Conservation (phyloP, 2,329 filamentous ascomycete genomes). For the Dissoconium aciculare region DNA sequence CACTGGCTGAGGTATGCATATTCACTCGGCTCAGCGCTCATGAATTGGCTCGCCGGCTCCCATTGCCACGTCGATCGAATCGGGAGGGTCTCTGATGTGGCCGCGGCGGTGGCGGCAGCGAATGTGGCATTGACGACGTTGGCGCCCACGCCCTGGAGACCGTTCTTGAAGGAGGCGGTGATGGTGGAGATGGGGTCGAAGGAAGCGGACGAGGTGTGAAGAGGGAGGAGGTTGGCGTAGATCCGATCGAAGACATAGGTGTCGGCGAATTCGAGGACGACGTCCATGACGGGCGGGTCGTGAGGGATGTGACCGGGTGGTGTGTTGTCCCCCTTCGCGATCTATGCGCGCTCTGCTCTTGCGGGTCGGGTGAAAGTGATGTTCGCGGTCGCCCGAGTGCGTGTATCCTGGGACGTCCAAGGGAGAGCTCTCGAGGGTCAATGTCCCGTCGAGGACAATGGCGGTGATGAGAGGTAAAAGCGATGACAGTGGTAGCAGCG, state of each 20-base stretch:
- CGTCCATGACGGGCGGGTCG: slow-evolving; percentile 59
- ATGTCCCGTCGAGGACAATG: too few relatives aligned
- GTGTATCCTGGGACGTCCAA: too few relatives aligned
- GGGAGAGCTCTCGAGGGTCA: too few relatives aligned
- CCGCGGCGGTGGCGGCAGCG: not conserved
- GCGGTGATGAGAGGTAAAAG: too few relatives aligned
- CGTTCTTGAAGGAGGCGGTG: slow-evolving; percentile 32
- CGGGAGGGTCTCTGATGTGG: slow-evolving; percentile 5
- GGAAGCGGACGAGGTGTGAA: slow-evolving; percentile 36
- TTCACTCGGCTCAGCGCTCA: slow-evolving; percentile 54
- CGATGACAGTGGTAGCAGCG: too few relatives aligned
- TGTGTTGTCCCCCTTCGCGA: too few relatives aligned
- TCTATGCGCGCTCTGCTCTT: too few relatives aligned
- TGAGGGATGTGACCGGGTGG: too few relatives aligned
- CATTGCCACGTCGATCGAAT: slow-evolving; percentile 38
- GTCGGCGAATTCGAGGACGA: slow-evolving; percentile 75
- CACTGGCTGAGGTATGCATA: slow-evolving; percentile 68
- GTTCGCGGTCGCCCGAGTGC: too few relatives aligned
- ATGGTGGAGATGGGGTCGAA: slow-evolving; percentile 34
- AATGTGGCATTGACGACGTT: slow-evolving; percentile 35
- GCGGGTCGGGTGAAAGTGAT: too few relatives aligned
- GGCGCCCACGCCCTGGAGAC: slow-evolving; percentile 20
- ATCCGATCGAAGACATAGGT: slow-evolving; percentile 65
- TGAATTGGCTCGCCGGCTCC: slow-evolving; percentile 54
- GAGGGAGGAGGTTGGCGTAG: slow-evolving; percentile 59